Percentiles rank a stretch among this genome's conserved stretches.
These are phyloP conservation scores for Starmera pachycereana DNA, from an alignment of 805 yeast species.

Conservation along the genomic window DNA sequence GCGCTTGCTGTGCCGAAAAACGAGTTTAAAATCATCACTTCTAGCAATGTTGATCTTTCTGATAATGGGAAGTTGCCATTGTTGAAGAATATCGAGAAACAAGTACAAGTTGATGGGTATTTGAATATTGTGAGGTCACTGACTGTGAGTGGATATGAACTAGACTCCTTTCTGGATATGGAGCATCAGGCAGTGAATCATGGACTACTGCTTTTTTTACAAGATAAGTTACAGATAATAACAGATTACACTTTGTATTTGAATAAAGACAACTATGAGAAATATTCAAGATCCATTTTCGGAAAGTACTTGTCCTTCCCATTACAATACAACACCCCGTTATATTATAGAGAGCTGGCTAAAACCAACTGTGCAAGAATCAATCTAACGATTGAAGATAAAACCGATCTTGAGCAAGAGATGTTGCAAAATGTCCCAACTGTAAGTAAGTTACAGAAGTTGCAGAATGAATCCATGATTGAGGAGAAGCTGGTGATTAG, in stretches of 20 bases:
- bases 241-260: slow-evolving; percentile 49
- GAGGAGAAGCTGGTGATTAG: slow-evolving; percentile 16
- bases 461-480: slow-evolving; percentile 48
- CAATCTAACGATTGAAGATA: slow-evolving; percentile 24
- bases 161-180: slow-evolving; percentile 6
- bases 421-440: slow-evolving; percentile 19
- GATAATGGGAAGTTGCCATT: slow-evolving; percentile 41
- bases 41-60: slow-evolving; percentile 49
- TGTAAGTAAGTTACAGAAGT: slow-evolving; percentile 48
- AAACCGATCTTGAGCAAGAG: slow-evolving; percentile 19
- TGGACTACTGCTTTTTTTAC: slow-evolving; percentile 33
- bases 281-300: slow-evolving; percentile 46
- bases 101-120: slow-evolving; percentile 29
- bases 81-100: slow-evolving; percentile 16
- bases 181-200: slow-evolving; percentile 30
- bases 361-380: slow-evolving; percentile 19
- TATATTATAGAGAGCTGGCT: slow-evolving; percentile 28
- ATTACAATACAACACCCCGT: slow-evolving; percentile 62
- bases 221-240: slow-evolving; percentile 32
- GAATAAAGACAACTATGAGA: slow-evolving; percentile 47
- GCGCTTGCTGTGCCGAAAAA: slow-evolving; percentile 12
- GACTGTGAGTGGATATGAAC: slow-evolving; percentile 1
- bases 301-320: slow-evolving; percentile 54
- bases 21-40: slow-evolving; percentile 33
- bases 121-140: slow-evolving; percentile 28